phyloP scores from a whole-genome alignment of 352 stramenopile species.

The Sclerospora graminicola region DNA sequence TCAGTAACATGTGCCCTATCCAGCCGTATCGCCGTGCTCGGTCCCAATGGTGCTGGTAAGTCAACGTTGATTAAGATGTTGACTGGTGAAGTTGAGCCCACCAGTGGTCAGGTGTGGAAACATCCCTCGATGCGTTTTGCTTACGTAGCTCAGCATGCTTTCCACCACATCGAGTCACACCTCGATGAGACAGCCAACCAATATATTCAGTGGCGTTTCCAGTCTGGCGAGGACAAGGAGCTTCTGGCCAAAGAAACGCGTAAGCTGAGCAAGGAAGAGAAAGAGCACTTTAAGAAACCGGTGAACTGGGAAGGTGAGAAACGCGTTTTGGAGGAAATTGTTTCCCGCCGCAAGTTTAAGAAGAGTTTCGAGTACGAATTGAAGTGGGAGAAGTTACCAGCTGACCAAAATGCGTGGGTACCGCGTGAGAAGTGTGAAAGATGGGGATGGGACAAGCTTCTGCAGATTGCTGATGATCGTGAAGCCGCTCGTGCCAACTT shows the following conservation, averaged over 20 bases:
- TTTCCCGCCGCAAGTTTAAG: conserved; percentile 89
- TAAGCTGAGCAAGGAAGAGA: too few relatives aligned
- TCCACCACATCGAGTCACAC: too few relatives aligned
- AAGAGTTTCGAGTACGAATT: conserved; percentile 96
- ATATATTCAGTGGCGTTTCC: conserved; percentile 97
- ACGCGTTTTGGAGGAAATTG: conserved; percentile 85
- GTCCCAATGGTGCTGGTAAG: too few relatives aligned
- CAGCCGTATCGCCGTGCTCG: too few relatives aligned
- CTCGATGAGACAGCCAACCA: too few relatives aligned
- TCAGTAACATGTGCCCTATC: too few relatives aligned
- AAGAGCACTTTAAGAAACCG: conserved; percentile 91
- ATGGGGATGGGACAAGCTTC: conserved; percentile 94
- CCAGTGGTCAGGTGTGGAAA: conserved; percentile 63
- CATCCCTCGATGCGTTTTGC: too few relatives aligned
- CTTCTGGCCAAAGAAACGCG: conserved; percentile 88
- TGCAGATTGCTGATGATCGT: conserved; percentile 94
- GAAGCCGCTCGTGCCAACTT: conserved; percentile 89
- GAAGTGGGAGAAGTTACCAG: conserved; percentile 91
- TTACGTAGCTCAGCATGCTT: conserved; percentile 95
- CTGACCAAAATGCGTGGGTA: conserved; percentile 94
- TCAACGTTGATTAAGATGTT: too few relatives aligned
- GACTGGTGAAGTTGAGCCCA: conserved; percentile 74
- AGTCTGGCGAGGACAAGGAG: conserved; percentile 85
- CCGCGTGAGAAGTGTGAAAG: conserved; percentile 92
- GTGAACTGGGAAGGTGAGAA: conserved; percentile 90